A percentile compares a stretch with the other conserved stretches of the same genome.
phyloP scores from a whole-genome alignment of 495 filamentous ascomycete species.

The Neurospora terricola region DNA sequence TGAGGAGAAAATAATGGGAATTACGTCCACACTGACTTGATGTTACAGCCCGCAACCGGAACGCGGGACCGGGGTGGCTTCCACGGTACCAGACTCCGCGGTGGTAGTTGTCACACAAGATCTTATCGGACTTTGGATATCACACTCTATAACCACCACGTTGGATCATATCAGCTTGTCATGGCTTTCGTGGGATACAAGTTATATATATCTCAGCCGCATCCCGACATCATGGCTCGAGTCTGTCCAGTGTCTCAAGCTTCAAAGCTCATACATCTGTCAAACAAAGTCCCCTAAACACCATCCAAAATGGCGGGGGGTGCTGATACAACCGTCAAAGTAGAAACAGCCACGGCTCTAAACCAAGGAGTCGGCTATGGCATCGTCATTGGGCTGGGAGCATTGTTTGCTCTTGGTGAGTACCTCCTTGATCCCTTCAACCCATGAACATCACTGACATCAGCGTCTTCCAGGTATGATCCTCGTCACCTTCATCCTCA shows the following conservation, averaged over 20 bases:
- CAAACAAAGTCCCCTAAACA: neutral
- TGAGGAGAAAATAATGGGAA: neutral
- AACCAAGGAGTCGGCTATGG: conserved; percentile 71
- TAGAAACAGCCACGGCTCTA: conserved; percentile 40
- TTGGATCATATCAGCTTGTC: neutral
- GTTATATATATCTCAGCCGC: neutral
- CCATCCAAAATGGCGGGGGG: neutral
- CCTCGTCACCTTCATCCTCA: conserved; percentile 67
- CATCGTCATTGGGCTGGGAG: conserved; percentile 68
- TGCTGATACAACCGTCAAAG: conserved; percentile 5
- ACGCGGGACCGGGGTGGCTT: neutral
- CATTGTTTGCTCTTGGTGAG: conserved; percentile 69
- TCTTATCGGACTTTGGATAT: neutral
- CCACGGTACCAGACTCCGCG: neutral
- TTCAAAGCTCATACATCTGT: neutral
- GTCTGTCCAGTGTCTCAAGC: neutral
- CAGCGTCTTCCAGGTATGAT: conserved; percentile 27
- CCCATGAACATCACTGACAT: conserved; percentile 1
- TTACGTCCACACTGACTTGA: neutral
- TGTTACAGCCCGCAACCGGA: neutral
- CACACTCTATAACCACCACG: neutral
- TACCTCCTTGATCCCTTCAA: neutral
- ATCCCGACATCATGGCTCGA: neutral
- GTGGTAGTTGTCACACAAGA: neutral
- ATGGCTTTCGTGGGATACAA: neutral